Conservation (phyloP, 805 yeast genomes). For the Debaryomyces prosopidis region DNA sequence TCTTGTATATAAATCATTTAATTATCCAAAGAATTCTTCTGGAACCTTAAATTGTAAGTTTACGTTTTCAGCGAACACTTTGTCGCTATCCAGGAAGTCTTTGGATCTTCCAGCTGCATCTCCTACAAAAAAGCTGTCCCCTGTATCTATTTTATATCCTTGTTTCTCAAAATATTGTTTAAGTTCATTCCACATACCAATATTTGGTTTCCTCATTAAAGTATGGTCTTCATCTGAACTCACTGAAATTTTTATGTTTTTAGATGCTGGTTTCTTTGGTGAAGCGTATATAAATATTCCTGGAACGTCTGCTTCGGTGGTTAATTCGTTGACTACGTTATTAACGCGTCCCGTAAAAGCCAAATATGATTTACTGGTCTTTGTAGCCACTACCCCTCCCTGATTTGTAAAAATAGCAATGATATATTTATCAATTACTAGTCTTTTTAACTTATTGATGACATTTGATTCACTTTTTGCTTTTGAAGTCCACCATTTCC, state of each 20-base stretch:
- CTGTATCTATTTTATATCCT: conserved; percentile 35
- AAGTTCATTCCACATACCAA: conserved; percentile 74
- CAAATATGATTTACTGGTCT: conserved; percentile 30
- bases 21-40: conserved; percentile 55
- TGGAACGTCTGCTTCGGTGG: conserved; percentile 18
- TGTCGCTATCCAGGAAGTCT: conserved; percentile 84
- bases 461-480: conserved; percentile 16
- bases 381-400: conserved; percentile 57
- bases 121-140: conserved; percentile 71
- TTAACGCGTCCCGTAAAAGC: conserved; percentile 45
- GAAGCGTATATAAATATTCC: conserved; percentile 59
- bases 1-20: not conserved
- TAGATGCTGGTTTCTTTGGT: conserved; percentile 49
- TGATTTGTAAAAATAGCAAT: conserved; percentile 86
- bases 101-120: conserved; percentile 88
- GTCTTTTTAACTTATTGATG: conserved; percentile 18
- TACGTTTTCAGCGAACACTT: conserved; percentile 59
- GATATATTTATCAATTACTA: conserved; percentile 26
- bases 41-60: conserved; percentile 65
- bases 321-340: conserved; percentile 30
- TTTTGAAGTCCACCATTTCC: conserved; percentile 52
- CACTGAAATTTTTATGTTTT: conserved; percentile 12
- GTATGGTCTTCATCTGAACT: conserved; percentile 34
- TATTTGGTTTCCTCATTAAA: conserved; percentile 67
- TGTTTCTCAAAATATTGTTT: conserved; percentile 32